A percentile compares a stretch with the other conserved stretches of the same genome.
These are phyloP conservation scores for Oryza nivara DNA, from an alignment of 176 grass and related monocot genomes.

Conservation along the genomic window DNA sequence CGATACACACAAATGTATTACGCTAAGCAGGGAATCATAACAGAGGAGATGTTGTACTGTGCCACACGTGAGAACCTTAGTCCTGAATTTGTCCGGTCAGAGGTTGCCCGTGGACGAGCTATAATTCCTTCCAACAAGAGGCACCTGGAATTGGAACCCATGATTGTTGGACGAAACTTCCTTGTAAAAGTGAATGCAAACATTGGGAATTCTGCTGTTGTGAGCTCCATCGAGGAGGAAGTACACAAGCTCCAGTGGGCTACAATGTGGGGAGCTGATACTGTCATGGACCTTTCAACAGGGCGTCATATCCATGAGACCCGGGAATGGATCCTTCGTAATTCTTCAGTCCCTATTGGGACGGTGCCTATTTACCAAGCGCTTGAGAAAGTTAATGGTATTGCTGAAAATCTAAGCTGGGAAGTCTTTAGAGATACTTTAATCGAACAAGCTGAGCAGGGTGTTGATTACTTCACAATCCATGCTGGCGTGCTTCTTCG, in stretches of 20 bases:
- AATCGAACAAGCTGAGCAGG: constrained; percentile 97
- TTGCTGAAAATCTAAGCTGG: constrained; percentile 91
- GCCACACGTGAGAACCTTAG: constrained; percentile 86
- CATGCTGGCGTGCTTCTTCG: constrained; percentile 91
- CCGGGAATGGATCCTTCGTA: constrained; percentile 93
- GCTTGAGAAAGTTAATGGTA: constrained; percentile 96
- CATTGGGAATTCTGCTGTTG: constrained; percentile 92
- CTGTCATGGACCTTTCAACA: constrained; percentile 97
- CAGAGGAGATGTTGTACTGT: constrained; percentile 97
- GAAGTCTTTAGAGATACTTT: constrained; percentile 91
- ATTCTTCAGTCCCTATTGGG: constrained; percentile 92
- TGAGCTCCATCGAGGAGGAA: constrained; percentile 96
- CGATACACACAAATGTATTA: constrained; percentile 98
- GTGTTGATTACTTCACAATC: constrained; percentile 99
- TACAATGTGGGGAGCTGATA: constrained; percentile 99
- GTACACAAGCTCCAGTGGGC: constrained; percentile 99
- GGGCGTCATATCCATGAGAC: constrained; percentile 98
- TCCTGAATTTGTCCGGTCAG: constrained; percentile 91
- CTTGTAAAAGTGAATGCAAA: constrained; percentile 98
- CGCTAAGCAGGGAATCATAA: constrained; percentile 91
- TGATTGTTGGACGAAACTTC: constrained; percentile 98
- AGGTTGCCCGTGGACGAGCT: constrained; percentile 87
- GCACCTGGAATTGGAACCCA: constrained; percentile 95
- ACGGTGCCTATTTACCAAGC: constrained; percentile 99
- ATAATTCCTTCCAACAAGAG: constrained; percentile 97